Evolutionary conservation across 2,329 filamentous ascomycete genomes (phyloP).

Genomic region (Thielaviopsis punctulata): DNA sequence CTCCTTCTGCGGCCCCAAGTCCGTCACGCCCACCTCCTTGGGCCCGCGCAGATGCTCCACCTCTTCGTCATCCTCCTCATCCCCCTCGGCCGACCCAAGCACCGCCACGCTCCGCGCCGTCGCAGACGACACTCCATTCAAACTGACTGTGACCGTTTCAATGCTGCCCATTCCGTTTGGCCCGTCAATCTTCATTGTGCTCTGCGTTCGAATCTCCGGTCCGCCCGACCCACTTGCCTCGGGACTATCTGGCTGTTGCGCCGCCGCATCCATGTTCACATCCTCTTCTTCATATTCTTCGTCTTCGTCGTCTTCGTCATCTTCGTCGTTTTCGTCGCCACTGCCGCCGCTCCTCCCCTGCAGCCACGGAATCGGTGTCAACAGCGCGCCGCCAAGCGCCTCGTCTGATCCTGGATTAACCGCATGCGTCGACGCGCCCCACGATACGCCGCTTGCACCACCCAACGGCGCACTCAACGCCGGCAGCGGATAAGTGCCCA

Average conservation of each 20-base stretch:
- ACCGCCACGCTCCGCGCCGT: not conserved
- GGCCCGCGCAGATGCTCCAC: conserved; percentile 73
- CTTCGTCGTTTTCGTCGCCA: conserved; percentile 21
- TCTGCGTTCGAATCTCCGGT: conserved; percentile 49
- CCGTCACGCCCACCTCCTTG: conserved; percentile 66
- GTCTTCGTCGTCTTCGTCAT: conserved; percentile 15
- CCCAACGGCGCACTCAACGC: conserved; percentile 43
- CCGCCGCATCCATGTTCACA: conserved; percentile 4
- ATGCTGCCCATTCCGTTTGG: conserved; percentile 64
- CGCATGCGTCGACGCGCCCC: conserved; percentile 29
- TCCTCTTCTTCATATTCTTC: too few relatives aligned
- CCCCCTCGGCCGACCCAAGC: conserved; percentile 10
- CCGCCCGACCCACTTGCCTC: conserved; percentile 1
- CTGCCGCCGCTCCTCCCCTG: not conserved
- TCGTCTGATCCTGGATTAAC: conserved; percentile 62
- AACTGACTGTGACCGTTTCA: conserved; percentile 62
- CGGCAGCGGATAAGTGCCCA: conserved; percentile 68
- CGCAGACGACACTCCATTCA: conserved; percentile 49
- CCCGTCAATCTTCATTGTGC: conserved; percentile 64
- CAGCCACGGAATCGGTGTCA: conserved; percentile 92
- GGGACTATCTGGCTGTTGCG: conserved; percentile 2
- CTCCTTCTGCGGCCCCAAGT: conserved; percentile 57
- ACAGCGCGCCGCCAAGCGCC: conserved; percentile 68
- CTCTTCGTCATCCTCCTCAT: conserved; percentile 31
- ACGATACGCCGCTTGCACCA: conserved; percentile 29